A percentile compares a stretch with the other conserved stretches of the same genome.
These are phyloP conservation scores for Nigrospora osmanthi DNA, from an alignment of 2,329 filamentous ascomycete genomes.

Conservation along the genomic window DNA sequence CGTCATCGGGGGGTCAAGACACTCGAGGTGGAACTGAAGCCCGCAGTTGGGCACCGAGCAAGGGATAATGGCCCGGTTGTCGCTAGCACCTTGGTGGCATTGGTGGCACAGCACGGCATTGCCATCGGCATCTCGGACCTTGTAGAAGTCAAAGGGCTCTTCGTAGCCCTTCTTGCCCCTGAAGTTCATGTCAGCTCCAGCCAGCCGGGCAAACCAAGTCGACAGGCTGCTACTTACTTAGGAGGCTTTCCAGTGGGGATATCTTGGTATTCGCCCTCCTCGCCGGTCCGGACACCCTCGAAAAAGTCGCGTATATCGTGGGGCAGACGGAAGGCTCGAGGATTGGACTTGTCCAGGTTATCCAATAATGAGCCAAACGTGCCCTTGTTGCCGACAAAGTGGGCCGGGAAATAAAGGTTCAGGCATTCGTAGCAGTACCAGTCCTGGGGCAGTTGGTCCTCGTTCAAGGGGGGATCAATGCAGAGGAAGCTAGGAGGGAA, in stretches of 20 bases:
- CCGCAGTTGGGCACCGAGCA: slow-evolving; percentile 67
- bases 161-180: slow-evolving; percentile 48
- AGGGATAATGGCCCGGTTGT: slow-evolving; percentile 67
- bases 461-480: slow-evolving; percentile 64
- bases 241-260: slow-evolving; percentile 33
- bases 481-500: slow-evolving; percentile 52
- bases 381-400: slow-evolving; percentile 37
- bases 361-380: slow-evolving; percentile 57
- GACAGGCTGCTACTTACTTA: slow-evolving; percentile 44
- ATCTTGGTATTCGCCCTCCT: slow-evolving; percentile 77
- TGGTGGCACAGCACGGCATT: slow-evolving; percentile 69
- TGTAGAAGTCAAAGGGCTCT: slow-evolving; percentile 59
- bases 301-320: slow-evolving; percentile 66
- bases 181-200: slow-evolving; percentile 18
- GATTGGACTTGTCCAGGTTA: slow-evolving; percentile 59
- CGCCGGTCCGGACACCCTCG: slow-evolving; percentile 67
- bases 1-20: slow-evolving; percentile 75
- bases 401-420: slow-evolving; percentile 36
- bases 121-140: slow-evolving; percentile 62
- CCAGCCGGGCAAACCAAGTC: neutral
- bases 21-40: slow-evolving; percentile 86
- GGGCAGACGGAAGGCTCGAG: slow-evolving; percentile 67
- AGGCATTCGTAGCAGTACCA: slow-evolving; percentile 80
- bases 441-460: slow-evolving; percentile 58
- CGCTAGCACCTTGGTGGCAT: slow-evolving; percentile 60